Conservation (phyloP, 2,329 filamentous ascomycete species). For the Fusarium musae region DNA sequence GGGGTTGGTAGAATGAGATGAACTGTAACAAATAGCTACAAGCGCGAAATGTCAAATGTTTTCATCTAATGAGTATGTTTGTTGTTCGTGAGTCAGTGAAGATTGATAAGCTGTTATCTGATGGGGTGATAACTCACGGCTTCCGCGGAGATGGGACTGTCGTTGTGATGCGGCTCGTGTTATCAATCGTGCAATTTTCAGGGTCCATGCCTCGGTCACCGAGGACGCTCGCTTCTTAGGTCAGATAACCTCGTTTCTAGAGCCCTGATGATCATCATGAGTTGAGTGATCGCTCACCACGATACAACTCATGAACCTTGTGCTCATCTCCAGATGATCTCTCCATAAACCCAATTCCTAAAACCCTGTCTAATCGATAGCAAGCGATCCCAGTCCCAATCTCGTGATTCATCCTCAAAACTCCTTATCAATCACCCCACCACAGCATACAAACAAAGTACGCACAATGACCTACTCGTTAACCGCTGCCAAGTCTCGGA, state of each 20-base stretch:
- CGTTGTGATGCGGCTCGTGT: neutral
- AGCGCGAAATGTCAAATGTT: slow-evolving; percentile 34
- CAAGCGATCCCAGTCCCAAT: neutral
- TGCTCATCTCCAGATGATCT: neutral
- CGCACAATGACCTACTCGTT: no score
- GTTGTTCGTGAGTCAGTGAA: neutral
- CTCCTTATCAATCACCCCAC: slow-evolving; percentile 36
- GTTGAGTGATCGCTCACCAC: neutral
- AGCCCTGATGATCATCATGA: neutral
- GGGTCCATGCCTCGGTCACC: neutral
- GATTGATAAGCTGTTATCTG: slow-evolving; percentile 20
- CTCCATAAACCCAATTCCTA: neutral
- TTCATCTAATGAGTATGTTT: neutral
- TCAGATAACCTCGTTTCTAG: neutral
- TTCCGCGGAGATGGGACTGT: slow-evolving; percentile 1
- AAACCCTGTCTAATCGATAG: neutral
- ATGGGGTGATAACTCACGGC: neutral
- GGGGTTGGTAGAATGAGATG: slow-evolving; percentile 25
- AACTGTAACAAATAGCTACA: slow-evolving; percentile 35
- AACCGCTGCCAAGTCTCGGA: neutral
- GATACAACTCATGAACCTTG: no score
- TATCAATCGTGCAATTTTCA: neutral
- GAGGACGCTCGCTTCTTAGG: neutral
- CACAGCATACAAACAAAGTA: neutral
- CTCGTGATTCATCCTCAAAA: slow-evolving; percentile 9